Base-by-base conservation (phyloP, 2,329 filamentous ascomycete species). In the Fusarium succisae region DNA sequence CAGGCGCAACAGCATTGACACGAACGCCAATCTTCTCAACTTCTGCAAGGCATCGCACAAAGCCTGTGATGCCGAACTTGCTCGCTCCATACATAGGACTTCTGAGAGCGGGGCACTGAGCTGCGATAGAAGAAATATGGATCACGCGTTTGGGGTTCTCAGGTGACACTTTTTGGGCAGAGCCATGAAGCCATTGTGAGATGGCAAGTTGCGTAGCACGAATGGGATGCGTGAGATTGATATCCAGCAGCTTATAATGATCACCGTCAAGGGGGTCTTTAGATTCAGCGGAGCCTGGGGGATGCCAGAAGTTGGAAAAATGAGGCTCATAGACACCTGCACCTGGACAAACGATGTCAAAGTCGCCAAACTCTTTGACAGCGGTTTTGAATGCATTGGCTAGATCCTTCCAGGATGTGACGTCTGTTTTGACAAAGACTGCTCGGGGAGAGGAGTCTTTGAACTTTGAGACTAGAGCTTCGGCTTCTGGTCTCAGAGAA, bases 291-390 rank as follows among this genome's bases (percentile, higher is more conserved):
- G 82, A 81, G 1, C 82, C 84, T 0, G 84, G 84, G 4, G 83
- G 83, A 39, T 81, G 79, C 84, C 84, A 85, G 57, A 85, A 85
- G 75, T 75, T 81, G 20, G 82, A 83, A 80, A 80, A 84, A 11
- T 78, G 70, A 72, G 85, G 86, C 67, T 87, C 86, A 56, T 84
- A 87, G 8, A 87, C 78, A 35, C 86, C 86, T 0, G 86, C 86
- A 1, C 85, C 85, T 1, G 86, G 84, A 43, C 84, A 86, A 8
- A 87, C 77, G 30, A 87, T 81, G 53, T 84, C 83, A 66, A 84
- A 79, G 5, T 73, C 75, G 1, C 82, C 82, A 56, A 86, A 86
- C 32, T 83, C 79, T 3, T 66, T 28, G 2, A 81, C 45, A 0
- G 84, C 76, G 8, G 72, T 70, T 8, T 80, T 72, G 59, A 86